Percentiles rank a stretch among this genome's conserved stretches.
phyloP scores from a whole-genome alignment of 495 filamentous ascomycete genomes.

The Daldinia decipiens region DNA sequence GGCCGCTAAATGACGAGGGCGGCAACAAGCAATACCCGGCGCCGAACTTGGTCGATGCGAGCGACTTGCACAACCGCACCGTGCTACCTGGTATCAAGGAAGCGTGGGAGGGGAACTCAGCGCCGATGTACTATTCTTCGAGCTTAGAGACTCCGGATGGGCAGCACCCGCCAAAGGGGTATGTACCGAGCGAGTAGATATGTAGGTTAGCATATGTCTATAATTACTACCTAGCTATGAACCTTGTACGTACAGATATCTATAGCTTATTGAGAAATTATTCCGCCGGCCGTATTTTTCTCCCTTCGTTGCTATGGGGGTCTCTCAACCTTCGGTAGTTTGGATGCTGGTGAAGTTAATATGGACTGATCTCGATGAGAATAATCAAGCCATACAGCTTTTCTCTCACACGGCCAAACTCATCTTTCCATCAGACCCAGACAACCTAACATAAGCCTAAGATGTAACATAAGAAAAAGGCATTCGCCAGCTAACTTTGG shows the following conservation, averaged over 20 bases:
- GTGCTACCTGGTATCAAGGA: constrained; percentile 53
- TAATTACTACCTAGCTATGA: neutral
- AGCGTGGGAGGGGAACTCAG: constrained; percentile 49
- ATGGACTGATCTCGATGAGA: neutral
- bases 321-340: too few relatives aligned
- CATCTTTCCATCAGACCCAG: neutral
- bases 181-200: constrained; percentile 23
- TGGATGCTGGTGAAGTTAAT: neutral
- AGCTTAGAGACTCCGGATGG: constrained; percentile 57
- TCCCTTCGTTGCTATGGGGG: too few relatives aligned
- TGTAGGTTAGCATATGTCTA: neutral
- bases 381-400: neutral
- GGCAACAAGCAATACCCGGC: constrained; percentile 48
- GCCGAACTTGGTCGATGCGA: constrained; percentile 48
- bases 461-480: neutral
- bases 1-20: constrained; percentile 53
- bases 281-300: too few relatives aligned
- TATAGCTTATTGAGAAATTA: neutral
- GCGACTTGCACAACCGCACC: constrained; percentile 48
- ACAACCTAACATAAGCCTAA: neutral
- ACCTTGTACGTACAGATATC: neutral
- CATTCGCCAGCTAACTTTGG: neutral
- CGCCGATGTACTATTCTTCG: constrained; percentile 54
- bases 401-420: neutral
- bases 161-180: constrained; percentile 52